Evolutionary conservation across 2,329 filamentous ascomycete species (phyloP).

Genomic region (Ascochyta lentis): DNA sequence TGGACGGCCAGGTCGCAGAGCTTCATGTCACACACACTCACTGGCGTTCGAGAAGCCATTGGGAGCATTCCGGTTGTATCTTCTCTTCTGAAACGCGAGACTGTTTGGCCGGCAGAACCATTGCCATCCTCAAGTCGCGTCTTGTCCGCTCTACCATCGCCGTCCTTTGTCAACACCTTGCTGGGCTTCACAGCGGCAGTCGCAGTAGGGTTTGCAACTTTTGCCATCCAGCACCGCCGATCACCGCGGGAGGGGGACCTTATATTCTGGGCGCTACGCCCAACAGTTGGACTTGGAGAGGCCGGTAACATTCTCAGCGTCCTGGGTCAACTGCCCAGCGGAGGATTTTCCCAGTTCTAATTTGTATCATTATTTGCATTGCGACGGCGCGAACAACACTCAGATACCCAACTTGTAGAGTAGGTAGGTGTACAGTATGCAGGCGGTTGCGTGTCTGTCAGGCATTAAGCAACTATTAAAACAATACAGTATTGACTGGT

Average conservation of each 20-base stretch:
- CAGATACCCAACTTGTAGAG: conserved; percentile 19
- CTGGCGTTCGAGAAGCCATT: conserved; percentile 29
- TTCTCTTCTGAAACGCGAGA: conserved; percentile 17
- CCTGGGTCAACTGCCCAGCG: conserved; percentile 33
- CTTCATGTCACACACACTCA: conserved; percentile 18
- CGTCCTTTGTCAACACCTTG: conserved; percentile 35
- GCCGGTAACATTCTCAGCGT: conserved; percentile 43
- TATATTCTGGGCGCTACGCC: conserved; percentile 45
- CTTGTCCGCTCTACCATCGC: conserved; percentile 38
- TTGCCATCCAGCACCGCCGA: conserved; percentile 43
- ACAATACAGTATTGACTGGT: neutral
- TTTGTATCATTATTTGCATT: conserved; percentile 16
- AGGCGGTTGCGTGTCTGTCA: neutral
- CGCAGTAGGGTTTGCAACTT: conserved; percentile 32
- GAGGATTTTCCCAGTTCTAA: conserved; percentile 22
- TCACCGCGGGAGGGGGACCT: conserved; percentile 42
- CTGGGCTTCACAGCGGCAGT: conserved; percentile 29
- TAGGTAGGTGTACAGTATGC: conserved; percentile 1
- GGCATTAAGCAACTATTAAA: neutral
- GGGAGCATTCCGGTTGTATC: conserved; percentile 35
- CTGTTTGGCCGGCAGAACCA: conserved; percentile 16
- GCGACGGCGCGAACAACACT: conserved; percentile 12
- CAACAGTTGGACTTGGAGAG: conserved; percentile 36
- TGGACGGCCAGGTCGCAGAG: conserved; percentile 30
- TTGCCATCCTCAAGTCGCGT: conserved; percentile 13